Evolutionary conservation across 1,284 basidiomycete genomes (phyloP).

Genomic region (Malassezia brasiliensis): DNA sequence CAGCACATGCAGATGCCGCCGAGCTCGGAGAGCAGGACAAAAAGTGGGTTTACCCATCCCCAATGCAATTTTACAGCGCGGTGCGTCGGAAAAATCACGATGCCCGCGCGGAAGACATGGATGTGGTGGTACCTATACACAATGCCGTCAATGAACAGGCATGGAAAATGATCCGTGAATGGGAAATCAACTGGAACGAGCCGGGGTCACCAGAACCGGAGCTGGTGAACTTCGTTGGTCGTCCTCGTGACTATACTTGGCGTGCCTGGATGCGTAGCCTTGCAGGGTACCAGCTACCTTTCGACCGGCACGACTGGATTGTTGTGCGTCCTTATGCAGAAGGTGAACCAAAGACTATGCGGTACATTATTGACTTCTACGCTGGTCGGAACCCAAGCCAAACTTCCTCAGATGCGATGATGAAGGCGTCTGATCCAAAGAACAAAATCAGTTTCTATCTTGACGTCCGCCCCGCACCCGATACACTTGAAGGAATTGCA

Average conservation of each 20-base stretch:
- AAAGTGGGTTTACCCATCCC: slow-evolving; percentile 97
- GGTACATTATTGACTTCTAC: slow-evolving; percentile 98
- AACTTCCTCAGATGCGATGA: slow-evolving; percentile 5
- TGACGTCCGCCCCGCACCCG: slow-evolving; percentile 84
- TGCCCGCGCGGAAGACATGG: slow-evolving; percentile 70
- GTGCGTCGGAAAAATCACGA: slow-evolving; percentile 74
- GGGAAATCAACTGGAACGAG: slow-evolving; percentile 57
- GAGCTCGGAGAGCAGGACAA: slow-evolving; percentile 21
- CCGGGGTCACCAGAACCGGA: slow-evolving; percentile 54
- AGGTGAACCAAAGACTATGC: slow-evolving; percentile 53
- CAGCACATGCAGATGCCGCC: slow-evolving; percentile 16
- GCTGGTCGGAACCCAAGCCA: slow-evolving; percentile 58
- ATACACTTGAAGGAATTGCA: slow-evolving; percentile 75
- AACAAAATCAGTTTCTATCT: slow-evolving; percentile 64
- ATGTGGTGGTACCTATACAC: slow-evolving; percentile 91
- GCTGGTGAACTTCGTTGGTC: slow-evolving; percentile 67
- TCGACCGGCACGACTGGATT: slow-evolving; percentile 95
- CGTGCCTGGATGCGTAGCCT: slow-evolving; percentile 72
- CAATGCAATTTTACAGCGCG: slow-evolving; percentile 89
- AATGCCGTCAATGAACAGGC: slow-evolving; percentile 97
- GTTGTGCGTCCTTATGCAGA: slow-evolving; percentile 75
- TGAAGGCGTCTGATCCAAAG: slow-evolving; percentile 13
- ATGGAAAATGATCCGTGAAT: slow-evolving; percentile 78
- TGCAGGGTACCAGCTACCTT: slow-evolving; percentile 86
- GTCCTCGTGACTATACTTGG: slow-evolving; percentile 55